A percentile compares a stretch with the other conserved stretches of the same genome.
Conservation (phyloP, 2,329 filamentous ascomycete species). For the Neofusicoccum cordaticola region DNA sequence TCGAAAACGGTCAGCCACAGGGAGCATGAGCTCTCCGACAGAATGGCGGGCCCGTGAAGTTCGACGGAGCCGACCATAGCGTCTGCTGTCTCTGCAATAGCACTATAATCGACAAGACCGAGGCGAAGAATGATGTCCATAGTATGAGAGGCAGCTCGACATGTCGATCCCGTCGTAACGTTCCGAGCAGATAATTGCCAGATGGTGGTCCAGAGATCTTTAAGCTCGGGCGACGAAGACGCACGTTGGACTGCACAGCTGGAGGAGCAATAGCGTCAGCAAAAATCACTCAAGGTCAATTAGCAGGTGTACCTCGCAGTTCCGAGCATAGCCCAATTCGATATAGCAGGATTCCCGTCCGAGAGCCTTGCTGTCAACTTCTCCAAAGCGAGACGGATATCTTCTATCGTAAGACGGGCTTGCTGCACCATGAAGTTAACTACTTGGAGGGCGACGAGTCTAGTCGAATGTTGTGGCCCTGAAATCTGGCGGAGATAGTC, state of each 20-base stretch:
- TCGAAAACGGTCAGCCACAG: slow-evolving; percentile 70
- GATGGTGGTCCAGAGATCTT: slow-evolving; percentile 62
- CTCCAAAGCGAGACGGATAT: slow-evolving; percentile 56
- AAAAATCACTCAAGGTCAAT: not conserved
- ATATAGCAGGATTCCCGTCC: slow-evolving; percentile 65
- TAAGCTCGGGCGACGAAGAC: slow-evolving; percentile 43
- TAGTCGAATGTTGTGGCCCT: slow-evolving; percentile 35
- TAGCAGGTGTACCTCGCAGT: slow-evolving; percentile 64
- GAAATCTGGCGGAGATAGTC: slow-evolving; percentile 40
- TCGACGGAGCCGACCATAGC: slow-evolving; percentile 74
- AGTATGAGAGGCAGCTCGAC: slow-evolving; percentile 73
- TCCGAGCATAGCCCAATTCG: slow-evolving; percentile 83
- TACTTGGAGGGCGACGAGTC: slow-evolving; percentile 54
- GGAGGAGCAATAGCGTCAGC: not conserved
- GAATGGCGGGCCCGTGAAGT: slow-evolving; percentile 71
- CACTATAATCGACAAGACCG: slow-evolving; percentile 64
- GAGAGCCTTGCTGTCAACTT: slow-evolving; percentile 59
- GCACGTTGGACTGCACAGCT: slow-evolving; percentile 49
- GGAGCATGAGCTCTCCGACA: slow-evolving; percentile 75
- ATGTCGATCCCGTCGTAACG: slow-evolving; percentile 67
- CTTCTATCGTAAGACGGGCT: slow-evolving; percentile 43
- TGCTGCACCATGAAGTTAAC: slow-evolving; percentile 49
- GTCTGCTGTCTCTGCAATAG: slow-evolving; percentile 67
- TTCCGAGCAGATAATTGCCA: slow-evolving; percentile 74
- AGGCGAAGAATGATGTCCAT: slow-evolving; percentile 66